Base-by-base conservation (phyloP, 2,329 filamentous ascomycete species). In the Xylaria sp. region DNA sequence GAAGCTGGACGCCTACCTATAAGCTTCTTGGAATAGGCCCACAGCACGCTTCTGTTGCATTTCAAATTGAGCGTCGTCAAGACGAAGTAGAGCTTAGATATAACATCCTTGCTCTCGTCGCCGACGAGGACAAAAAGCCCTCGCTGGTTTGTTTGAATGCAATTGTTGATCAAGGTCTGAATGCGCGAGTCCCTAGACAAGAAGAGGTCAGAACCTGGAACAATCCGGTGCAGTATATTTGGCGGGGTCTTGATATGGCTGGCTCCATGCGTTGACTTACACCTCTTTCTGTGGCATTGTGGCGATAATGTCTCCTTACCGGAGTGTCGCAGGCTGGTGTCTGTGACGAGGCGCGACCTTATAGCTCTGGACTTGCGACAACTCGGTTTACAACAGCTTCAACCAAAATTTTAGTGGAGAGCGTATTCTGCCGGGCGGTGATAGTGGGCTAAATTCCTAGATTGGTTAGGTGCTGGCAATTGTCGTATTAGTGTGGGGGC, bases 21-120 rank as follows among this genome's bases (percentile, higher is more conserved):
- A 12, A 99, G 87, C 82, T 99, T 96, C 81, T 97, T 97, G 87
- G 98, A 98, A 85, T 99, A 99, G 23, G 96, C 95, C 96, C 96
- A 99, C 12, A 99, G 85, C 2, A 99, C 94, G 13, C 93, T 96
- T 82, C 98, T 98, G 84, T 96, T 97, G 81, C 97, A 90, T 83
- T 97, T 97, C 73, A 98, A 89, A 79, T 97, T 93, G 79, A 92
- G 91, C 75, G 89, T 92, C 60, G 94, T 92, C 86, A 98, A 92
- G 78, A 99, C 97, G 78, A 96, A 94, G 83, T 98, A 94, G 69
- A 94, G 87, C 79, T 98, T 90, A 74, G 98, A 94, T 79, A 99
- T 98, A 75, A 95, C 94, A 86, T 99, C 96, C 82, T 99, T 99
- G 74, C 94, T 90, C 44, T 71, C 66, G 81, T 99, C 94, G 78